Percentiles rank a stretch among this genome's conserved stretches.
phyloP scores from a whole-genome alignment of 1,284 basidiomycete species.

The Leccinum variabile region DNA sequence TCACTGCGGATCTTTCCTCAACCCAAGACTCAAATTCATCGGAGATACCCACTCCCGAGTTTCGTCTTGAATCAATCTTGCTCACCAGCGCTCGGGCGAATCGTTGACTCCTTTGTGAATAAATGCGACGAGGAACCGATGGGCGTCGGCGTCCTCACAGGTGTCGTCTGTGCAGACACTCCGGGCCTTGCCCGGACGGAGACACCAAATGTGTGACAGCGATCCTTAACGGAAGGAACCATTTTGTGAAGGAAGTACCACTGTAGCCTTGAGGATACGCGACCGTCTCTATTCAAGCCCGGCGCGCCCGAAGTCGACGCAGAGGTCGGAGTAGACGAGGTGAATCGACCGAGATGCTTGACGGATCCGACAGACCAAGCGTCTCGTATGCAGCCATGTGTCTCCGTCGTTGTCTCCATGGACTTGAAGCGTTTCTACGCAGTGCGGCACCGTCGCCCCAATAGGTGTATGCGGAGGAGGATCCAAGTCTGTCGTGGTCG shows the following conservation, averaged over 20 bases:
- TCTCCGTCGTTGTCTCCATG: constrained; percentile 18
- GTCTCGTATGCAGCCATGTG: constrained; percentile 4
- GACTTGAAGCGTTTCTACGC: constrained; percentile 10
- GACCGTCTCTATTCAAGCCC: constrained; percentile 1
- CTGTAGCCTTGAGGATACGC: constrained; percentile 8
- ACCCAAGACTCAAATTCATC: too few relatives aligned
- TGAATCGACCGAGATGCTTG: constrained; percentile 17
- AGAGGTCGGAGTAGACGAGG: not conserved
- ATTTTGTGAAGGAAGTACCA: constrained; percentile 31
- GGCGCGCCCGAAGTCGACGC: not conserved
- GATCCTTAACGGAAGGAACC: constrained; percentile 24
- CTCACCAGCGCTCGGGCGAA: too few relatives aligned
- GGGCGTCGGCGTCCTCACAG: too few relatives aligned
- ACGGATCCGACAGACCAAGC: constrained; percentile 15
- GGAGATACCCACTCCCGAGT: too few relatives aligned
- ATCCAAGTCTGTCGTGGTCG: constrained; percentile 34
- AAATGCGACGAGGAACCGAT: too few relatives aligned
- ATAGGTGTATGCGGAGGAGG: constrained; percentile 32
- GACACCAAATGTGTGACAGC: too few relatives aligned
- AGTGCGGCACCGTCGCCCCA: constrained; percentile 12
- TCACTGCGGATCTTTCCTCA: too few relatives aligned
- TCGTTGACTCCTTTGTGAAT: too few relatives aligned
- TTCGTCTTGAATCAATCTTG: too few relatives aligned
- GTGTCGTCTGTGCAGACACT: too few relatives aligned
- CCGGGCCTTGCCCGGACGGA: too few relatives aligned